These are phyloP conservation scores for Coelastrella sp. DNA, from an alignment of 139 green algal genomes.

Conservation along the genomic window DNA sequence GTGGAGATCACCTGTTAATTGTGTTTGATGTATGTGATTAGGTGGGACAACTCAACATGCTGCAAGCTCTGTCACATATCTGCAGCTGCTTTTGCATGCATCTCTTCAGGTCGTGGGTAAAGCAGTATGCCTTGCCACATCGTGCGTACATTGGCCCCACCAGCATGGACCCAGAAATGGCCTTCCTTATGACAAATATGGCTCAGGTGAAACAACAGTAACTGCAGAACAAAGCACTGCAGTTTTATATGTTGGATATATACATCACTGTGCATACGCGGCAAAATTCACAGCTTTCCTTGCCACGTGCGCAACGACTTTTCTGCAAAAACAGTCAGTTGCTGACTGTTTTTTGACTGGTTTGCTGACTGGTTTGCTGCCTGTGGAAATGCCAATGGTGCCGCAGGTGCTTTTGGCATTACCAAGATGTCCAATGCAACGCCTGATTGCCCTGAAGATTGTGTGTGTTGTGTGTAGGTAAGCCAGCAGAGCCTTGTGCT, in stretches of 20 bases:
- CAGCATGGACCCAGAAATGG: conserved; percentile 95
- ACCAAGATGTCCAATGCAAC: too few species aligned
- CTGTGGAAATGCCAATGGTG: neutral
- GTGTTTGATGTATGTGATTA: too few species aligned
- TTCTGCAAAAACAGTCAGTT: too few species aligned
- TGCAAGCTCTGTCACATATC: neutral
- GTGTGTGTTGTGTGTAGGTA: conserved; percentile 55
- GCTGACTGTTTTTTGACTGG: neutral
- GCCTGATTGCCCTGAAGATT: too few species aligned
- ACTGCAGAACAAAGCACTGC: neutral
- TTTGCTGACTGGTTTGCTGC: neutral
- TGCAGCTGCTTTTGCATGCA: neutral
- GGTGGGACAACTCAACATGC: too few species aligned
- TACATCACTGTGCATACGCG: neutral
- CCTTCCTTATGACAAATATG: conserved; percentile 95
- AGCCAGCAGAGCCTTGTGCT: conserved; percentile 50
- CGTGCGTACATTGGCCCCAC: conserved; percentile 95
- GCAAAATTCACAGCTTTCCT: neutral
- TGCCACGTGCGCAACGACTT: neutral
- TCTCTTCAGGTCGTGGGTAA: conserved; percentile 30
- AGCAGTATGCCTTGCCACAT: conserved; percentile 18
- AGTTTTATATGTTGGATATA: neutral
- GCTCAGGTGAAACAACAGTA: conserved; percentile 61
- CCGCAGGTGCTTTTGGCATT: neutral
- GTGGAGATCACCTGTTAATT: too few species aligned